Base-by-base conservation (phyloP, 139 green algal genomes). In the Chlorella sp. region DNA sequence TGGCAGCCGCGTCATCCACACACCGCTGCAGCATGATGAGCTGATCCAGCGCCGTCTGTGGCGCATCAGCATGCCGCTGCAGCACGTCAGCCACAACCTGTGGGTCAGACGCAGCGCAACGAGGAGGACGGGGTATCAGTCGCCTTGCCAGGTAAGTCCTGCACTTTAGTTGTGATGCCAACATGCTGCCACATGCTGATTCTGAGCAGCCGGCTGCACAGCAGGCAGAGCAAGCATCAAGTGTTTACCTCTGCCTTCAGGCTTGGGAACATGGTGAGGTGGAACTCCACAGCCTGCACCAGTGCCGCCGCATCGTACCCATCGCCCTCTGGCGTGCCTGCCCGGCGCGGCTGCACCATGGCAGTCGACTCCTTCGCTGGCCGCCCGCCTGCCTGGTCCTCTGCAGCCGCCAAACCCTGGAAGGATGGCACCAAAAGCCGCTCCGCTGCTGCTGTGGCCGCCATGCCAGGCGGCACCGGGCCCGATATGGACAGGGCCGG, bases 71-170 rank as follows among this genome's bases (percentile, higher is more conserved):
- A 56, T 82, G 57, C 25, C 76, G 76, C 76, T 82, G 76, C 56
- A 82, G 25, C 36, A 82, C 76, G n/a, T 82, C 76, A 26, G 34
- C 76, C 13, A 82, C 76, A 12, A 73, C 76, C 76, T 82, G 75
- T 28, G 68, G 25, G 25, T 1, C 20, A 1, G 25, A 18, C 0
- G 20, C 32, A 51, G 68, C 30, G 65, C 17, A 12, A 34, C 30
- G 30, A 20, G 11, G 32, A 47, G 21, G 69, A 17, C 32, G 41
- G 32, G 67, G 41, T 34, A 6, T 34, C 34, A 28, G 16, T 20
- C 23, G n/a, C n/a, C n/a, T n/a, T n/a, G n/a, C n/a, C 20, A n/a
- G 62, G 62, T 23, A 32, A 13, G 62, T n/a, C n/a, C 20, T 32
- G 21, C 62, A 68, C 23, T 7, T 7, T 32, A 68, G 21, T 11